Percentiles rank a stretch among this genome's conserved stretches.
Conservation (phyloP, 2,329 filamentous ascomycete genomes). For the Canariomyces notabilis region DNA sequence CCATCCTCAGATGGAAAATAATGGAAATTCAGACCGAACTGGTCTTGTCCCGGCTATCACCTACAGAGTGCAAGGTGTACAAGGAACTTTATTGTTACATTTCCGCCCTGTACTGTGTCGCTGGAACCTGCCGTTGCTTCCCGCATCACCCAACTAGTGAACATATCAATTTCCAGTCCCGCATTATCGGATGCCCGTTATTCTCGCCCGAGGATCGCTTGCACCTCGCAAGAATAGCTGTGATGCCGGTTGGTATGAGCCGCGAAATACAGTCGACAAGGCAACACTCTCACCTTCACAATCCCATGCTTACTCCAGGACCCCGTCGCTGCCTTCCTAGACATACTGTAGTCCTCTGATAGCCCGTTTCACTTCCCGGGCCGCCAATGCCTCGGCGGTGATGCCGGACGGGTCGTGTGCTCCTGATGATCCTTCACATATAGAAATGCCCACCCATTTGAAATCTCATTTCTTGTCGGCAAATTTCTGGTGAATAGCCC, state of each 20-base stretch:
- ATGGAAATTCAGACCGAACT: neutral
- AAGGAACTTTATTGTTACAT: slow-evolving; percentile 2
- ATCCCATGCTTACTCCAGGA: neutral
- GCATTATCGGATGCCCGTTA: neutral
- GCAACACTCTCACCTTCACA: slow-evolving; percentile 13
- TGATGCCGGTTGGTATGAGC: slow-evolving; percentile 15
- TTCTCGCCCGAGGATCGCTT: neutral
- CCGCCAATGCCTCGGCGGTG: too few relatives aligned
- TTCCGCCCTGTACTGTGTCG: neutral
- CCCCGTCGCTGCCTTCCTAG: slow-evolving; percentile 4
- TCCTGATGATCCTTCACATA: too few relatives aligned
- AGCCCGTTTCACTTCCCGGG: too few relatives aligned
- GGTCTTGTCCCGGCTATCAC: neutral
- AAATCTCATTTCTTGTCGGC: slow-evolving; percentile 33
- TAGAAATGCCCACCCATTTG: neutral
- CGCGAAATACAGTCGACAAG: slow-evolving; percentile 1
- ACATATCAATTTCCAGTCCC: slow-evolving; percentile 3
- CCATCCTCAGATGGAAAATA: too few relatives aligned
- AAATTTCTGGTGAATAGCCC: slow-evolving; percentile 55
- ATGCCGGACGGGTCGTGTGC: too few relatives aligned
- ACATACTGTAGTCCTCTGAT: too few relatives aligned
- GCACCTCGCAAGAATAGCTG: neutral
- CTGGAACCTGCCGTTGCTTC: neutral
- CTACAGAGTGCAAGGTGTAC: neutral
- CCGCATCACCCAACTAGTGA: slow-evolving; percentile 2